A percentile compares a stretch with the other conserved stretches of the same genome.
phyloP scores from a whole-genome alignment of 352 stramenopile species.

The Elongisporangium anandrum region DNA sequence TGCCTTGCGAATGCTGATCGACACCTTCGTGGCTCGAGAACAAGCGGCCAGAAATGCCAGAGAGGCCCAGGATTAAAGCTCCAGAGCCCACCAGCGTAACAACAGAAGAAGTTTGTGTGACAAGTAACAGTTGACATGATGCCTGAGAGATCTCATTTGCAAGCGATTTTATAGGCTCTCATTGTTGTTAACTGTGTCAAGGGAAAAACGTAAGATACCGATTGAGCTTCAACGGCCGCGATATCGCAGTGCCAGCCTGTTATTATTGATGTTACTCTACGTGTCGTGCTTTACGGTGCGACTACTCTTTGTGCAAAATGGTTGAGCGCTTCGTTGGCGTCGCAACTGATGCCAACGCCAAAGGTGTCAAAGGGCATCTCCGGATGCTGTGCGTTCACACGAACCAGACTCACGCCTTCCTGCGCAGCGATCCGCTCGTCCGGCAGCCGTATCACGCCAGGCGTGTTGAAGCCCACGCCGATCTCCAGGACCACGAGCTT shows the following conservation, averaged over 20 bases:
- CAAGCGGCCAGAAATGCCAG: background rate
- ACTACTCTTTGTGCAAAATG: conserved; percentile 13
- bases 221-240: too few species aligned
- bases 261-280: too few species aligned
- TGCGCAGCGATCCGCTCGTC: conserved; percentile 42
- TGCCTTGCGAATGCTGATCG: background rate
- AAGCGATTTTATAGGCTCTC: too few species aligned
- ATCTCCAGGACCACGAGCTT: conserved; percentile 71
- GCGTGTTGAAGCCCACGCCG: conserved; percentile 71
- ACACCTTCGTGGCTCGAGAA: background rate
- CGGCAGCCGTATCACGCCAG: conserved; percentile 46
- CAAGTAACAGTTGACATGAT: too few species aligned
- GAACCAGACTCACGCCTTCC: conserved; percentile 42
- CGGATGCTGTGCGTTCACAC: conserved; percentile 47
- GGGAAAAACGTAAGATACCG: too few species aligned
- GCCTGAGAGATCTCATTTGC: too few species aligned
- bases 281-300: too few species aligned
- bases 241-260: too few species aligned
- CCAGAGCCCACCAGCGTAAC: too few species aligned
- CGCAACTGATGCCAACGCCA: conserved; percentile 33
- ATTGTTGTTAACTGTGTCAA: too few species aligned
- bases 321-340: conserved; percentile 40
- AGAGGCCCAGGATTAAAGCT: too few species aligned
- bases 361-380: conserved; percentile 53
- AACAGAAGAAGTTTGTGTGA: too few species aligned